A percentile compares a stretch with the other conserved stretches of the same genome.
These are phyloP conservation scores for Pseudocercospora macadamiae DNA, from an alignment of 2,329 filamentous ascomycete genomes.

Conservation along the genomic window DNA sequence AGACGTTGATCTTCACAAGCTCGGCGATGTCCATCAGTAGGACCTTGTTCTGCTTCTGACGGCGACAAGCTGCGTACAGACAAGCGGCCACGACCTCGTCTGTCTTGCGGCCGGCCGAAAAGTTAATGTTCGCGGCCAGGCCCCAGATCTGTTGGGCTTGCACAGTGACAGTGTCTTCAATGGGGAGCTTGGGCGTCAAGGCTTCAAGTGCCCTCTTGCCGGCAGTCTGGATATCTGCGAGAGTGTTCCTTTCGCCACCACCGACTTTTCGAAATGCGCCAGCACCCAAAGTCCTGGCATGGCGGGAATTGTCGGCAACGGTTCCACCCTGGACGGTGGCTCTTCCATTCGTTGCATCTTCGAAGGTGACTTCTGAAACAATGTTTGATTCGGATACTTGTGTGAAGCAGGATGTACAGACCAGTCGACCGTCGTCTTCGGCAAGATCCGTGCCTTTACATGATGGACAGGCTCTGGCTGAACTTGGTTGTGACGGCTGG, in stretches of 20 bases:
- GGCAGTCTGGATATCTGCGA: constrained; percentile 58
- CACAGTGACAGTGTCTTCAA: constrained; percentile 41
- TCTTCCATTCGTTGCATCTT: constrained; percentile 81
- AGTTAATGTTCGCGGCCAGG: constrained; percentile 63
- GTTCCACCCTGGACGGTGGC: constrained; percentile 90
- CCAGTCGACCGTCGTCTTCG: constrained; percentile 46
- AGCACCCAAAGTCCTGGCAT: constrained; percentile 64
- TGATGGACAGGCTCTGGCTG: constrained; percentile 19
- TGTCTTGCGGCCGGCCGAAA: constrained; percentile 80
- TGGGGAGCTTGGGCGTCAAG: constrained; percentile 43
- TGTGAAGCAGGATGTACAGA: constrained; percentile 83
- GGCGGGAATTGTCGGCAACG: constrained; percentile 81
- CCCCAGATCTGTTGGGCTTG: constrained; percentile 49
- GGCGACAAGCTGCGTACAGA: constrained; percentile 84
- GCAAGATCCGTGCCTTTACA: constrained; percentile 28
- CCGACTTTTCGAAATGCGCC: constrained; percentile 51
- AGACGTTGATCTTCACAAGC: constrained; percentile 82
- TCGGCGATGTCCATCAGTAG: constrained; percentile 98
- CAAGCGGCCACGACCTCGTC: constrained; percentile 87
- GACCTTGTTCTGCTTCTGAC: constrained; percentile 75
- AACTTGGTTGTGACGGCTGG: neutral
- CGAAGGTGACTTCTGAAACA: constrained; percentile 88
- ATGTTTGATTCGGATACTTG: constrained; percentile 86
- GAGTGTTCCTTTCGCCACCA: constrained; percentile 51
- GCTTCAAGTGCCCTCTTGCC: constrained; percentile 48